Conservation (phyloP, 495 filamentous ascomycete genomes). For the Aspergillus asperescens region DNA sequence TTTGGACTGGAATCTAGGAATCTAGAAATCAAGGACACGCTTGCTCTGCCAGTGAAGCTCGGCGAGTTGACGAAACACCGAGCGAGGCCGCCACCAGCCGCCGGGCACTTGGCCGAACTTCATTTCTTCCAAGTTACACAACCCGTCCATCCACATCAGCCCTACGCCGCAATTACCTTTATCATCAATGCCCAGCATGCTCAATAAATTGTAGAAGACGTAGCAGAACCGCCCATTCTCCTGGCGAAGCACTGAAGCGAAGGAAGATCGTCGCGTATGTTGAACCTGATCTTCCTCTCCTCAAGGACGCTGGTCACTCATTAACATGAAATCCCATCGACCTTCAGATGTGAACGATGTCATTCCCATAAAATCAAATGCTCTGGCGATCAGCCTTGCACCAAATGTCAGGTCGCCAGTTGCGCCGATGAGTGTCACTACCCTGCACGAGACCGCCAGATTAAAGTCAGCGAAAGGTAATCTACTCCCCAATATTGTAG, state of each 20-base stretch:
- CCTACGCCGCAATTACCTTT: not conserved
- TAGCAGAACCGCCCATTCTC: constrained; percentile 7
- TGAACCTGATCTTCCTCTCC: constrained; percentile 6
- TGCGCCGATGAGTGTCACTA: constrained; percentile 39
- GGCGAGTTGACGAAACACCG: not conserved
- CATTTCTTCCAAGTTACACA: not conserved
- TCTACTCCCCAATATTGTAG: not conserved
- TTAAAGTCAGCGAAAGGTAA: constrained; percentile 44
- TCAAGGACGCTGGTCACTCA: not conserved
- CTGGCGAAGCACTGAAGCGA: constrained; percentile 20
- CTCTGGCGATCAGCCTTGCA: constrained; percentile 39
- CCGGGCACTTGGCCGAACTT: not conserved
- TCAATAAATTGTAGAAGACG: constrained; percentile 16
- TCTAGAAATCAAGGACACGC: too few relatives aligned
- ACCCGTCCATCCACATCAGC: not conserved
- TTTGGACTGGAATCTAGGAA: too few relatives aligned
- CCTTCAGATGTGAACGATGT: constrained; percentile 39
- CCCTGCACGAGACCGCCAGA: constrained; percentile 36
- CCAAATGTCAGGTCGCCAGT: constrained; percentile 35
- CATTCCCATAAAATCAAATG: constrained; percentile 46
- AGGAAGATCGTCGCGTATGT: constrained; percentile 38
- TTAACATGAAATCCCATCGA: not conserved
- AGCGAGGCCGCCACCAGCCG: not conserved
- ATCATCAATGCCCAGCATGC: not conserved
- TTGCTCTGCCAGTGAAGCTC: too few relatives aligned